phyloP scores from a whole-genome alignment of 805 yeast species.

The Yarrowia divulgata region DNA sequence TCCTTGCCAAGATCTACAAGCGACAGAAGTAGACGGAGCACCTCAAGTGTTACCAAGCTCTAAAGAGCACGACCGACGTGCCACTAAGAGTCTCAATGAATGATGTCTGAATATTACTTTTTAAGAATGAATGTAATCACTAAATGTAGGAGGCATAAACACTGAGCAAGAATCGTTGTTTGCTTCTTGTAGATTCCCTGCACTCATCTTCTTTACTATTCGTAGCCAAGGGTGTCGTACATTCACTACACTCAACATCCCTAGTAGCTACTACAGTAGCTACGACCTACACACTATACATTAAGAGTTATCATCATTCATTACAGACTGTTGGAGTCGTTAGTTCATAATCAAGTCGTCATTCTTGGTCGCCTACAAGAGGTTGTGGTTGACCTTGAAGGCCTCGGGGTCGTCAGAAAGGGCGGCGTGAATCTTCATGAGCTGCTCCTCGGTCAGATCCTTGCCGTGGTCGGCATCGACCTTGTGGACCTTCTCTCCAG shows the following conservation, averaged over 20 bases:
- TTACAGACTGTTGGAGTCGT: slow-evolving; percentile 39
- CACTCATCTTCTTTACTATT: no score
- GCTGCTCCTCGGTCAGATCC: slow-evolving; percentile 5
- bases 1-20: slow-evolving; percentile 91
- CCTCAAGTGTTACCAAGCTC: no score
- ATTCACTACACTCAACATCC: no score
- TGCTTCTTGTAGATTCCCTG: no score
- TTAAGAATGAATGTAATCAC: no score
- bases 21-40: slow-evolving; percentile 70
- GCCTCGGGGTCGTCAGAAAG: slow-evolving; percentile 1
- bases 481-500: neutral
- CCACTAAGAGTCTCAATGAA: neutral
- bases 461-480: neutral
- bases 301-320: slow-evolving; percentile 37
- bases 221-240: no score
- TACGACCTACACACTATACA: no score
- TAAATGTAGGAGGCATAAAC: neutral
- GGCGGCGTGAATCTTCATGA: slow-evolving; percentile 7
- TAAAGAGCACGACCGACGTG: no score
- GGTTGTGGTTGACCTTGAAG: neutral
- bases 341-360: neutral
- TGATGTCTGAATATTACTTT: neutral
- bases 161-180: no score
- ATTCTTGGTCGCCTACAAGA: neutral
- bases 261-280: no score